Percentiles rank a stretch among this genome's conserved stretches.
Conservation (phyloP, 129 eudicot species). For the Flaveria bidentis region DNA sequence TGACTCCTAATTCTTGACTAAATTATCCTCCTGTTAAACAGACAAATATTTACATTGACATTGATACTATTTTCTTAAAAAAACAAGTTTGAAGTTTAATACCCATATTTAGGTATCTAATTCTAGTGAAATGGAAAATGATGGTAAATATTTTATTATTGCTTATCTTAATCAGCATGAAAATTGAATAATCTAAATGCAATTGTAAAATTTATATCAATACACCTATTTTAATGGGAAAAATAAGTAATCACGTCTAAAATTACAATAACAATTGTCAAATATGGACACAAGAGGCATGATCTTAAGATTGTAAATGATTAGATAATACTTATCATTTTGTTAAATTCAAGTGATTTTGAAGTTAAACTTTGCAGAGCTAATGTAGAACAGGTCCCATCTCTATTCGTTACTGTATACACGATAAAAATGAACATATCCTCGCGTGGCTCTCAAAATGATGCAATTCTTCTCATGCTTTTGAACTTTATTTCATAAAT, state of each 20-base stretch:
- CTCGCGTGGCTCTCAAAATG: slow-evolving; percentile 9
- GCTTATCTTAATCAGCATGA: background rate
- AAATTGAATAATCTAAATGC: background rate
- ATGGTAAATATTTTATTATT: background rate
- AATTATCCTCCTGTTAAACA: background rate
- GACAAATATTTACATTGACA: background rate
- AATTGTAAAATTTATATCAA: background rate
- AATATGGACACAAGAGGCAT: background rate
- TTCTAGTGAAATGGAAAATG: background rate
- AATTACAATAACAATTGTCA: slow-evolving; percentile 15
- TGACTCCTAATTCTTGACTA: slow-evolving; percentile 29
- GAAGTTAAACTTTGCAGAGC: slow-evolving; percentile 4
- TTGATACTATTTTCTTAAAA: background rate
- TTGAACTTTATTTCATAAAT: background rate
- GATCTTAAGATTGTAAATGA: background rate
- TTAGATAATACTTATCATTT: background rate
- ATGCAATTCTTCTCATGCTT: slow-evolving; percentile 18
- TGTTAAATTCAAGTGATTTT: slow-evolving; percentile 12
- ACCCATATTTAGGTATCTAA: background rate
- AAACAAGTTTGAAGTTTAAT: background rate
- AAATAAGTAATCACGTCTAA: background rate
- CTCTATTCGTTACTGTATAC: background rate
- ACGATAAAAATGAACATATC: background rate
- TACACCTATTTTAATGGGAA: background rate
- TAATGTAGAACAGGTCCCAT: slow-evolving; percentile 5